Evolutionary conservation across 371 early-diverging fungal genomes (phyloP).

Genomic region (Capillidium heterosporum): DNA sequence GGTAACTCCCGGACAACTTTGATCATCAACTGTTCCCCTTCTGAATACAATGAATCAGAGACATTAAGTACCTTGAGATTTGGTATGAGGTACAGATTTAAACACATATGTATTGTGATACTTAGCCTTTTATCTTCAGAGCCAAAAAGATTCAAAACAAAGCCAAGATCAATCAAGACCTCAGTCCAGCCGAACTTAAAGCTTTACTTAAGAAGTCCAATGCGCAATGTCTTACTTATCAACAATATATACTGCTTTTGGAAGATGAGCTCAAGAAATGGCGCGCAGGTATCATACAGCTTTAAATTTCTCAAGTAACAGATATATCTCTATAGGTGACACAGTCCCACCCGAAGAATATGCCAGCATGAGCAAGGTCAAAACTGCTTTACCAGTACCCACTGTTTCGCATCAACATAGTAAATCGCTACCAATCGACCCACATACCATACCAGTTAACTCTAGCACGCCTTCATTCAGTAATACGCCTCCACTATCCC

Average conservation of each 20-base stretch:
- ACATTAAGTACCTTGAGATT: slow-evolving; percentile 90
- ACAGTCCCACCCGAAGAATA: slow-evolving; percentile 49
- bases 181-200: slow-evolving; percentile 85
- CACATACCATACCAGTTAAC: slow-evolving; percentile 11
- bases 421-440: slow-evolving; percentile 6
- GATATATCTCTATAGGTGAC: slow-evolving; percentile 21
- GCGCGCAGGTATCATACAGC: slow-evolving; percentile 33
- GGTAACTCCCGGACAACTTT: slow-evolving; percentile 93
- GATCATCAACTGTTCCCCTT: slow-evolving; percentile 93
- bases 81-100: slow-evolving; percentile 49
- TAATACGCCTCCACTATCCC: slow-evolving; percentile 55
- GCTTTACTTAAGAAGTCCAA: slow-evolving; percentile 73
- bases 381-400: slow-evolving; percentile 3
- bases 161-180: slow-evolving; percentile 91
- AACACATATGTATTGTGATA: background rate
- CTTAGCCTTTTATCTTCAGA: slow-evolving; percentile 12
- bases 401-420: slow-evolving; percentile 4
- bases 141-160: slow-evolving; percentile 97
- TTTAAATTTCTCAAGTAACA: background rate
- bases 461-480: background rate
- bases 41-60: slow-evolving; percentile 88
- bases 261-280: slow-evolving; percentile 76
- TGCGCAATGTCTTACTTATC: slow-evolving; percentile 54
- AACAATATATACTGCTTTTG: slow-evolving; percentile 59
- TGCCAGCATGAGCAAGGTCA: slow-evolving; percentile 27